Evolutionary conservation across 2,329 filamentous ascomycete genomes (phyloP).

Genomic region (Fusarium sp.): DNA sequence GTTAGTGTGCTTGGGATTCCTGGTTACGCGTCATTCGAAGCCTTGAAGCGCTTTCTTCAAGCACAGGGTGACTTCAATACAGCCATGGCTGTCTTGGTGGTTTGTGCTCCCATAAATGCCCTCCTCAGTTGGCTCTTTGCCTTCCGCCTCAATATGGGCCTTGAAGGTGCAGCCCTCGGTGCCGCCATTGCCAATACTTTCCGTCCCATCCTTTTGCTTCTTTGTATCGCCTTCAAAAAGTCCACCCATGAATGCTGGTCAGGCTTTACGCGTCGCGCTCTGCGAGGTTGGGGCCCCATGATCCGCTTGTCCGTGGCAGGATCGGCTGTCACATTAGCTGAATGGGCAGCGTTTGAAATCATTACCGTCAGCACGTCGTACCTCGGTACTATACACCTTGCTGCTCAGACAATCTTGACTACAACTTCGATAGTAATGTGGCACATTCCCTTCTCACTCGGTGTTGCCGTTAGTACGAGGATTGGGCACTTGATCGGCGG

Average conservation of each 20-base stretch:
- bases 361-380: conserved; percentile 60
- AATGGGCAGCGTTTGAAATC: conserved; percentile 59
- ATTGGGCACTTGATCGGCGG: conserved; percentile 30
- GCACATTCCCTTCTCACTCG: conserved; percentile 59
- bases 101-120: conserved; percentile 62
- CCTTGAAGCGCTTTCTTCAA: conserved; percentile 66
- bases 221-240: conserved; percentile 59
- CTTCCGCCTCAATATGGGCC: conserved; percentile 57
- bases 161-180: conserved; percentile 64
- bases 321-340: conserved; percentile 55
- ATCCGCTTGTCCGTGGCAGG: conserved; percentile 56
- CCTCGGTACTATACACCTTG: conserved; percentile 57
- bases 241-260: conserved; percentile 51
- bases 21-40: conserved; percentile 66
- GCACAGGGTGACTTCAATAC: conserved; percentile 66
- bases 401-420: conserved; percentile 57
- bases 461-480: conserved; percentile 50
- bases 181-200: conserved; percentile 63
- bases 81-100: conserved; percentile 59
- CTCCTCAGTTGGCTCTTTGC: conserved; percentile 63
- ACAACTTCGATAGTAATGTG: conserved; percentile 57
- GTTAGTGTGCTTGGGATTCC: conserved; percentile 63
- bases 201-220: conserved; percentile 60
- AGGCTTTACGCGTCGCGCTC: conserved; percentile 53
- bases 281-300: conserved; percentile 57